Evolutionary conservation across 2,329 filamentous ascomycete genomes (phyloP).

Genomic region (Pseudogymnoascus sp.): DNA sequence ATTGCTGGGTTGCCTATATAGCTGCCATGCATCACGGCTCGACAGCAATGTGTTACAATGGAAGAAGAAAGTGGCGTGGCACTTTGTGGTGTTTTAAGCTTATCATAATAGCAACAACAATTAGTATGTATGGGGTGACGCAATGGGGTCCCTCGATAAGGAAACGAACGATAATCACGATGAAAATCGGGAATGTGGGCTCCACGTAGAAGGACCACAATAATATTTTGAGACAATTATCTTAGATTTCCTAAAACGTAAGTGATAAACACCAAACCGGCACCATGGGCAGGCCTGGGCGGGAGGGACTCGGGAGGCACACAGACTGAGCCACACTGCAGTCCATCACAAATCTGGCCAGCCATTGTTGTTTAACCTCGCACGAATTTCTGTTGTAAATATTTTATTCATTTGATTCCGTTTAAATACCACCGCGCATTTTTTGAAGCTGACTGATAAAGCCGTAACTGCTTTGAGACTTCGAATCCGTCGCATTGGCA

Average conservation of each 20-base stretch:
- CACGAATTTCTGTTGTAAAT: not conserved
- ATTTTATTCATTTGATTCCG: not conserved
- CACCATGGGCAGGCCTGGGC: not conserved
- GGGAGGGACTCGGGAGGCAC: not conserved
- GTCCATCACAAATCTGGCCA: not conserved
- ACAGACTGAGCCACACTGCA: not conserved
- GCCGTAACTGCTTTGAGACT: conserved; percentile 26
- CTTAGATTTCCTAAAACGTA: not conserved
- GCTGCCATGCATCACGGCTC: not conserved
- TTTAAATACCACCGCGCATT: conserved; percentile 26
- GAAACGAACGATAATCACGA: conserved; percentile 5
- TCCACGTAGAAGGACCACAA: not conserved
- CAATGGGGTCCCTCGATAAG: not conserved
- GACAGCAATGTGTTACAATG: not conserved
- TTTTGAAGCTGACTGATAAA: conserved; percentile 30
- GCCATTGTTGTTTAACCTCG: not conserved
- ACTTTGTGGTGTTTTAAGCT: not conserved
- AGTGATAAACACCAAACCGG: not conserved
- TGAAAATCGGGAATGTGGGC: not conserved
- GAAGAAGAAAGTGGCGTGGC: not conserved
- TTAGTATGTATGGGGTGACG: not conserved
- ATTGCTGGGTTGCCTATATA: not conserved
- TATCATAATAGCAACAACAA: not conserved
- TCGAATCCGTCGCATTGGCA: conserved; percentile 17
- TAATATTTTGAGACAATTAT: not conserved